Evolutionary conservation across 371 early-diverging fungal genomes (phyloP).

Genomic region (Choanephora cucurbitarum): DNA sequence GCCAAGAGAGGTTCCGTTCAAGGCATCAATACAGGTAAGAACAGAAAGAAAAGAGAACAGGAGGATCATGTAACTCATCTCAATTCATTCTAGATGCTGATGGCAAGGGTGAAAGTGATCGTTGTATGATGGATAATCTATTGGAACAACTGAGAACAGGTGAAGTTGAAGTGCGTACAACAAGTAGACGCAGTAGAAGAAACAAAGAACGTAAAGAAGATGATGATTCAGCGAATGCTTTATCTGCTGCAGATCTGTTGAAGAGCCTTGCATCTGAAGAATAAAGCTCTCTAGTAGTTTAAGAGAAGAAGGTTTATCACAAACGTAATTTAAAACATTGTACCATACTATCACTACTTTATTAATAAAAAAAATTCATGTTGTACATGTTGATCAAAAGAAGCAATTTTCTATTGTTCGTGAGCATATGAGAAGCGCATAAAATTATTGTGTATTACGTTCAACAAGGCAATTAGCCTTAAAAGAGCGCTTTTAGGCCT

Average conservation of each 20-base stretch:
- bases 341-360: too few relatives aligned
- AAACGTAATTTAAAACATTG: too few relatives aligned
- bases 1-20: constrained; percentile 22
- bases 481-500: background rate
- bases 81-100: constrained; percentile 6
- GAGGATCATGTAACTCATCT: background rate
- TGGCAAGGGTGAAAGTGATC: constrained; percentile 25
- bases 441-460: constrained; percentile 18
- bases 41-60: background rate
- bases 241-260: constrained; percentile 26
- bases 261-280: constrained; percentile 22
- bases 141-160: constrained; percentile 33
- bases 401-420: too few relatives aligned
- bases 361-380: too few relatives aligned
- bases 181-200: constrained; percentile 20
- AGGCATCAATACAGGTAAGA: constrained; percentile 24
- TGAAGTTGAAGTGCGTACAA: constrained; percentile 29
- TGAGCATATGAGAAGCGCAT: too few relatives aligned
- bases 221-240: background rate
- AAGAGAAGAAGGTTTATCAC: too few relatives aligned
- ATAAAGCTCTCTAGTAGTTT: too few relatives aligned
- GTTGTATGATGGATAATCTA: constrained; percentile 38
- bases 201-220: constrained; percentile 7
- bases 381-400: too few relatives aligned
- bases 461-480: background rate